Evolutionary conservation across 169 alveolate species (phyloP), one percentile per base, ranked within the genome.

Genomic region (Besnoitia besnoiti): DNA sequence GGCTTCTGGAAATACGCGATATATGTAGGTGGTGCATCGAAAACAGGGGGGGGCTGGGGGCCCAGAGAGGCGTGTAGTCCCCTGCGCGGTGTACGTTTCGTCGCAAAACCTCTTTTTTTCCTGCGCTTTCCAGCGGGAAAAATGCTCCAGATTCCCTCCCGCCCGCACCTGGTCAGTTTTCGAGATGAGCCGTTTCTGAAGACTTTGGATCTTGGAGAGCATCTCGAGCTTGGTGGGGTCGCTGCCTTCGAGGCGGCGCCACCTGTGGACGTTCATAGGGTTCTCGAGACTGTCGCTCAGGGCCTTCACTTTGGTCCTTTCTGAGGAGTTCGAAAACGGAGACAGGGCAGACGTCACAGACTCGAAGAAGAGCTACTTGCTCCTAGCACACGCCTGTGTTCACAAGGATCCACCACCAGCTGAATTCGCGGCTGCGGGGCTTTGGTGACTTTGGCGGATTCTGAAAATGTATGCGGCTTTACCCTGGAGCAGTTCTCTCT

Each of bases 191-290:
- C 99, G 96, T 96, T 98, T 97, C 95, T 98, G 98, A n/a, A 98
- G 94, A 21, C 98, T 93, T 94, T 98, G 96, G 47, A 98, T 97
- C 94, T 98, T 98, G 79, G 96, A 94, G 42, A 97, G 97, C 96
- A 96, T 96, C 94, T 98, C 99, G 87, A 96, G 97, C 59, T 97
- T 97, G 84, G 98, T 98, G n/a, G 98, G 98, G 75, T 97, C 98
- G 19, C 99, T 96, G 85, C 98, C 98, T 96, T 98, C 99, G 30
- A 98, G 95, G 91, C 97, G 97, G 92, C 99, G 94, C 98, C 99
- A 98, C 91, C 99, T 94, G 93, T 95, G 97, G 55, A 98, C 98
- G 94, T 98, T 98, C 96, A 98, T 95, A 44, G 99, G 99, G 82
- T 98, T 98, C 93, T 97, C 98, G 39, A 98, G 97, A 90, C 98